Base-by-base conservation (phyloP, 1,284 basidiomycete genomes). In the Austroboletus novae-zelandiae region DNA sequence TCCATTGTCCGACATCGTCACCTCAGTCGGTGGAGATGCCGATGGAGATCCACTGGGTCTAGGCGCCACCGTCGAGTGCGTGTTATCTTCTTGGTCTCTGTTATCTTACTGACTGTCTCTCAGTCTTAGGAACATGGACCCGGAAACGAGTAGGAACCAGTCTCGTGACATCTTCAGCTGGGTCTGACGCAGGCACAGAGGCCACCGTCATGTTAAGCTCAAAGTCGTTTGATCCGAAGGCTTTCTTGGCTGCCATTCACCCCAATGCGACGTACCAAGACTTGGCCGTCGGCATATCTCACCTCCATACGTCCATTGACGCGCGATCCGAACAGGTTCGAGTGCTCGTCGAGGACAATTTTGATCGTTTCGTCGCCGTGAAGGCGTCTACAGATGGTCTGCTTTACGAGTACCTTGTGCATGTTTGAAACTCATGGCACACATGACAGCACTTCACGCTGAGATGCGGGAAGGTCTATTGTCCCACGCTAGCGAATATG, bases 201-300 rank as follows among this genome's bases (percentile, higher is more conserved):
- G 82, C 89, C 6, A 75, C 89, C 6, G 86, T 94, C 51, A 75
- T 91, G 39, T 81, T 95, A 9, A 85, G 87, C 2, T 96, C 93
- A 44, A 99, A 99, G 70, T 83, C 91, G 1, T 99, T 99, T 72
- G 93, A 98, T 65, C 91, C 97, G 14, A 98, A 98, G 66, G 79
- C 83, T 0, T 99, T 98, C 68, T 79, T 99, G 27, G 91, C 92
- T 8, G 84, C 84, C 3, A 85, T 96, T 14, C 94, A 99, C 64
- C 97, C 97, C 2, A 93, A 98, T 64, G 97, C 96, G 10, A 94
- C 93, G 0, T 98, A 94, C 62, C 89, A 94, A 69, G 94, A 98
- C 63, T 80, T 98, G 32, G 78, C 84, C 8, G 74, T 76, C 10
- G 94, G 93, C 1, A 89, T 93, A 32, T 66, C 76, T 0, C 80